These are phyloP conservation scores for Candida silvicultrix DNA, from an alignment of 805 yeast species.

Conservation along the genomic window DNA sequence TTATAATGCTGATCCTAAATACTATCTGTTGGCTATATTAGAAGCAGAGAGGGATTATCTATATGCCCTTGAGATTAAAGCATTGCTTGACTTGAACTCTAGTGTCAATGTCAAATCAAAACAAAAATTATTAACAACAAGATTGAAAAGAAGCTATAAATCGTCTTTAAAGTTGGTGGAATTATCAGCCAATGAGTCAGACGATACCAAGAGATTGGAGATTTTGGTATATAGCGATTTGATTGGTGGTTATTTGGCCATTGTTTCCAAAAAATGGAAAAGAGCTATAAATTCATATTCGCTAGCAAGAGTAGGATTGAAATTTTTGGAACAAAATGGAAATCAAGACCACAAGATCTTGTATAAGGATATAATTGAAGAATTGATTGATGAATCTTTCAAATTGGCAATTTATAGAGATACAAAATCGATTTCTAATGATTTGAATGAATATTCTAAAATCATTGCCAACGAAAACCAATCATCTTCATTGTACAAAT, in stretches of 20 bases:
- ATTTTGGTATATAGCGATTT: slow-evolving; percentile 39
- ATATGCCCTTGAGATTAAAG: slow-evolving; percentile 57
- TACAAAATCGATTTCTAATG: slow-evolving; percentile 30
- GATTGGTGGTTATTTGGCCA: slow-evolving; percentile 42
- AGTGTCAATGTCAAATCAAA: slow-evolving; percentile 27
- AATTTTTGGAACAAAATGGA: slow-evolving; percentile 37
- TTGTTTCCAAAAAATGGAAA: slow-evolving; percentile 51
- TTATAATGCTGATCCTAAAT: slow-evolving; percentile 43
- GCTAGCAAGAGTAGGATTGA: slow-evolving; percentile 55
- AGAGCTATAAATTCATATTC: slow-evolving; percentile 46
- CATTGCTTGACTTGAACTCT: slow-evolving; percentile 46
- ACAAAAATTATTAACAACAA: slow-evolving; percentile 52
- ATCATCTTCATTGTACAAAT: slow-evolving; percentile 28
- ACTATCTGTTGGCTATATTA: slow-evolving; percentile 53
- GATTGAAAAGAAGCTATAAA: slow-evolving; percentile 57
- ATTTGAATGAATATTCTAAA: slow-evolving; percentile 44
- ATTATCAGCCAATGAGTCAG: slow-evolving; percentile 33
- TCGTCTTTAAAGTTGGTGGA: slow-evolving; percentile 35
- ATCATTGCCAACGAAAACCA: slow-evolving; percentile 28
- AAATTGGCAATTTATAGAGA: slow-evolving; percentile 44
- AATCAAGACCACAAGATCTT: slow-evolving; percentile 24
- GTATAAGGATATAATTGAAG: slow-evolving; percentile 49
- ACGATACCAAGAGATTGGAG: slow-evolving; percentile 29
- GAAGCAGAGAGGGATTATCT: slow-evolving; percentile 76
- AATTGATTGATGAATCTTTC: slow-evolving; percentile 61